Base-by-base conservation (phyloP, 2,329 filamentous ascomycete genomes). In the Elsinoe fawcettii region DNA sequence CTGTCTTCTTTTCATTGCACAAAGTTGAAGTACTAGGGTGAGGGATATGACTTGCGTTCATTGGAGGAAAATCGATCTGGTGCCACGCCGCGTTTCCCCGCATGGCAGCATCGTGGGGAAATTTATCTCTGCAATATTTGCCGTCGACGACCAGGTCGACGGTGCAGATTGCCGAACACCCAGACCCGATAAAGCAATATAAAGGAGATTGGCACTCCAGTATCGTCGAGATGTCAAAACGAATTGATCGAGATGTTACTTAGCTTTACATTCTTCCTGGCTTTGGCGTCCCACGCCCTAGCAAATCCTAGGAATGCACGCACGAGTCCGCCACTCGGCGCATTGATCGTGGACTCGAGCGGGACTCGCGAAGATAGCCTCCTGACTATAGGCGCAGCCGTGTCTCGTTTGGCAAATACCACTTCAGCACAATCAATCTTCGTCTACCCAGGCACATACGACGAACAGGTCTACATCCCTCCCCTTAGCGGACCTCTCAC, bases 401-500 rank as follows among this genome's bases (percentile, higher is more conserved):
- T 53, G 2, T 12, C 49, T 2, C 18, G 18, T 22, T 32, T 53
- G 30, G n/a, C 25, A 16, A 51, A 55, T 20, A 41, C 18, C 22
- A 58, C 57, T 8, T 37, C 16, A 6, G 37, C 43, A 2, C 57
- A 58, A 56, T 68, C 67, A 2, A 72, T 75, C 39, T 67, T 68
- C 57, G 67, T 75, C 56, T 64, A 67, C 47, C 63, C 67, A 7
- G 73, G 73, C 30, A 70, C 68, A 9, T 75, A 74, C 59, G 66
- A 61, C 3, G 72, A 75, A 64, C 70, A 73, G 57, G 62, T 74
- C 5, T 69, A 64, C 5, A 66, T 75, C 27, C 70, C 68, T 14
- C 68, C 71, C 23, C 66, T 61, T 8, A 72, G 72, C 1, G 69
- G 69, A 49, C 64, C 37, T 12, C 41, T 71, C 11, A 71, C 66